A percentile compares a stretch with the other conserved stretches of the same genome.
phyloP scores from a whole-genome alignment of 139 green algal species.

The Chlamydomonas sp. region DNA sequence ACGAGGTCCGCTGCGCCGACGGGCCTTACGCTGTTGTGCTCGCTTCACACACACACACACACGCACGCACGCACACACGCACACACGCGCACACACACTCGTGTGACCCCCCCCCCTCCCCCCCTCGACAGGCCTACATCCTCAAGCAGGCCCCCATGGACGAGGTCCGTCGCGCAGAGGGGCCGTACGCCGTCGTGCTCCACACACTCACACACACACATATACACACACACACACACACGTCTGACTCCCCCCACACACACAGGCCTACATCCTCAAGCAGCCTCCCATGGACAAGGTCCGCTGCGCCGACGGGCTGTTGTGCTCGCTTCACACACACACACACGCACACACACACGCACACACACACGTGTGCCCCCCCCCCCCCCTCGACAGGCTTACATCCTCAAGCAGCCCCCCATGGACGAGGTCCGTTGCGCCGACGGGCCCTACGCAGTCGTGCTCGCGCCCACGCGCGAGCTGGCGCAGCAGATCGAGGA shows the following conservation, averaged over 20 bases:
- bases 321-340: too few species aligned
- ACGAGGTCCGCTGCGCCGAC: conserved; percentile 67
- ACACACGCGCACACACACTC: too few species aligned
- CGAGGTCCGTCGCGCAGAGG: too few species aligned
- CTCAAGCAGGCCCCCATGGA: too few species aligned
- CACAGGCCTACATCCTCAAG: conserved; percentile 74
- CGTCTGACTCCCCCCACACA: neutral
- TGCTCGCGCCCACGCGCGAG: conserved; percentile 94
- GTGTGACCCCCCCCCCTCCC: too few species aligned
- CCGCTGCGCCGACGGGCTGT: conserved; percentile 62
- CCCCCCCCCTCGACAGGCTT: conserved; percentile 41
- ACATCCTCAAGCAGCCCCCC: conserved; percentile 83
- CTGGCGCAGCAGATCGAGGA: conserved; percentile 79
- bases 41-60: too few species aligned
- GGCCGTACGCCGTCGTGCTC: neutral
- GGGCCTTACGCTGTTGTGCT: conserved; percentile 87
- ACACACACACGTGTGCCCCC: neutral
- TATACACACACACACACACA: neutral
- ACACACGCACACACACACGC: neutral
- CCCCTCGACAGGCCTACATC: too few species aligned
- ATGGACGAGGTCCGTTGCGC: conserved; percentile 82
- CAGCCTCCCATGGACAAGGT: conserved; percentile 87
- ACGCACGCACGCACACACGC: too few species aligned
- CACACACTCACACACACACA: neutral
- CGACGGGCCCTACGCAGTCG: conserved; percentile 84